Evolutionary conservation across 257 asterid genomes (phyloP).

Genomic region (Solanum neorickii): DNA sequence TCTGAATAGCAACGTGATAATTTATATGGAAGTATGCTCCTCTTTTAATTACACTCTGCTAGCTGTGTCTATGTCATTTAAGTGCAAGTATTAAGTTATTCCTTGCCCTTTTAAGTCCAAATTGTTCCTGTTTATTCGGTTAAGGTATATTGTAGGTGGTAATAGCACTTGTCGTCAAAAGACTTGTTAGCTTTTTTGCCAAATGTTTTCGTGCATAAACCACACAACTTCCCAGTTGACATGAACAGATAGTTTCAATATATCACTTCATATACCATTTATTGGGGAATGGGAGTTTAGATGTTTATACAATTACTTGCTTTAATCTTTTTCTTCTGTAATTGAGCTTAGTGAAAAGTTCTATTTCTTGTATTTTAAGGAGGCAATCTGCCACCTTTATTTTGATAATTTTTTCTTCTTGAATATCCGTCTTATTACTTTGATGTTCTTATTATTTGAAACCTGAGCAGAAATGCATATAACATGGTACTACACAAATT

Average conservation of each 20-base stretch:
- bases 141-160: background rate
- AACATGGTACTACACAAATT: conserved; percentile 28
- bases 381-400: background rate
- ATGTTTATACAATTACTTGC: background rate
- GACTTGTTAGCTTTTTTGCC: background rate
- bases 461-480: conserved; percentile 19
- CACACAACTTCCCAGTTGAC: background rate
- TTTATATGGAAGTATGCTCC: background rate
- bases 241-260: background rate
- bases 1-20: background rate
- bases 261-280: background rate
- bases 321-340: background rate
- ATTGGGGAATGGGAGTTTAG: background rate
- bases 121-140: background rate
- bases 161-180: background rate
- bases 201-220: background rate
- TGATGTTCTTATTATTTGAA: background rate
- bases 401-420: background rate
- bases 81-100: background rate
- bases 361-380: background rate
- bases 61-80: background rate
- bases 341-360: background rate
- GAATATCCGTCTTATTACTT: background rate
- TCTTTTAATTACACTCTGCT: background rate
- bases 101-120: background rate